These are phyloP conservation scores for Solanum pinnatisectum DNA, from an alignment of 257 asterid species.

Conservation along the genomic window DNA sequence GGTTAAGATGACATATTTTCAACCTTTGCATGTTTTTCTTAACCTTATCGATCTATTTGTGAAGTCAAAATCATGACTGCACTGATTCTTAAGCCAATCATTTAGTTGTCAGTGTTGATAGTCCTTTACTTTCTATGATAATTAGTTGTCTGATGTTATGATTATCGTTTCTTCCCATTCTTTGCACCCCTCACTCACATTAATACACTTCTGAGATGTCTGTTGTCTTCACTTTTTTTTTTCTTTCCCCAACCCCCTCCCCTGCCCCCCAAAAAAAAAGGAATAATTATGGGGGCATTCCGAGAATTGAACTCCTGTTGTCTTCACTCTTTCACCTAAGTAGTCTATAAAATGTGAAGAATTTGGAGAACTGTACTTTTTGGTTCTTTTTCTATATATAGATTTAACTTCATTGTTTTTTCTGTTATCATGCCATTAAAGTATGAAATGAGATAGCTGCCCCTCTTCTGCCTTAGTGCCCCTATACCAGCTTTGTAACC, in stretches of 20 bases:
- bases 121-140: background rate
- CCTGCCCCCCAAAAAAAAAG: too few relatives aligned
- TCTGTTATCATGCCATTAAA: background rate
- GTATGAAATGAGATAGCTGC: background rate
- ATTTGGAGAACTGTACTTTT: background rate
- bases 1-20: background rate
- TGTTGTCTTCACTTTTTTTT: background rate
- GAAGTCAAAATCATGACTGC: background rate
- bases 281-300: conserved; percentile 29
- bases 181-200: background rate
- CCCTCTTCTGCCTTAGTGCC: background rate
- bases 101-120: background rate
- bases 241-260: too few relatives aligned
- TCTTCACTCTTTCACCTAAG: background rate
- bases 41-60: background rate
- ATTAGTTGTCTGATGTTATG: background rate
- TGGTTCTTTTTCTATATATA: background rate
- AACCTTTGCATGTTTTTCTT: background rate
- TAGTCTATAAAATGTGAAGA: background rate
- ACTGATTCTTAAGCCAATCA: background rate
- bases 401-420: background rate
- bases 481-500: background rate
- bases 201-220: background rate
- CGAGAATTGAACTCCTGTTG: conserved; percentile 65
- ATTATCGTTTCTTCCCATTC: background rate